A percentile compares a stretch with the other conserved stretches of the same genome.
Evolutionary conservation across 139 green algal species (phyloP).

Genomic region (Chlamydomonas eustigma): DNA sequence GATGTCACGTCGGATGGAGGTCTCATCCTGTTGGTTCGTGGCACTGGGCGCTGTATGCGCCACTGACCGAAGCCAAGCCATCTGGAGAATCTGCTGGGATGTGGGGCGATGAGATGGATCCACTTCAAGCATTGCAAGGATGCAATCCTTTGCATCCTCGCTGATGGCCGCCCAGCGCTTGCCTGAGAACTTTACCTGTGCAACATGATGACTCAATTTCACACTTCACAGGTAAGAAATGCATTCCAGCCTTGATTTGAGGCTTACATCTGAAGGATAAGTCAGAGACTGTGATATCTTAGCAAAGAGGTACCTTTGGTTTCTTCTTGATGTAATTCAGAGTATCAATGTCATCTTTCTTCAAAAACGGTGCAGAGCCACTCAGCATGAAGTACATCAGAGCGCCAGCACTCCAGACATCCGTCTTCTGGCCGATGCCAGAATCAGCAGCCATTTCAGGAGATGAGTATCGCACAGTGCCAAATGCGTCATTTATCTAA

Average conservation of each 20-base stretch:
- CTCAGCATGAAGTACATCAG: conserved; percentile 43
- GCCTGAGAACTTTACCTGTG: conserved; percentile 41
- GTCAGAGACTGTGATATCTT: no score
- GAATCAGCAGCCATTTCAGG: conserved; percentile 59
- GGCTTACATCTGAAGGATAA: no score
- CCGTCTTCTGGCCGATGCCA: conserved; percentile 50
- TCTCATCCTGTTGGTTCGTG: no score
- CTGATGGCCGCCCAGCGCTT: conserved; percentile 28
- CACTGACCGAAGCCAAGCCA: conserved; percentile 24
- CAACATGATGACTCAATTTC: no score
- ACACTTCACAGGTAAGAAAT: no score
- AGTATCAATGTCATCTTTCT: conserved; percentile 42
- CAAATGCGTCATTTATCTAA: conserved; percentile 47
- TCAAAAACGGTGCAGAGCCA: conserved; percentile 29
- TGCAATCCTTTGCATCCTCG: conserved; percentile 44
- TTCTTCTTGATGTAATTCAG: conserved; percentile 41
- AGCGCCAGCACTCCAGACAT: conserved; percentile 56
- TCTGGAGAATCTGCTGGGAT: conserved; percentile 21
- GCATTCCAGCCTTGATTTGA: no score
- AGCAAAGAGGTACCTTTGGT: conserved; percentile 23
- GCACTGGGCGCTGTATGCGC: no score
- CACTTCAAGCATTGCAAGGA: conserved; percentile 38
- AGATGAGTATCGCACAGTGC: conserved; percentile 57
- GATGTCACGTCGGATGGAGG: conserved; percentile 26
- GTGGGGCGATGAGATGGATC: conserved; percentile 26